These are phyloP conservation scores for Plasmodium adleri DNA, from an alignment of 169 alveolate genomes.

Conservation along the genomic window DNA sequence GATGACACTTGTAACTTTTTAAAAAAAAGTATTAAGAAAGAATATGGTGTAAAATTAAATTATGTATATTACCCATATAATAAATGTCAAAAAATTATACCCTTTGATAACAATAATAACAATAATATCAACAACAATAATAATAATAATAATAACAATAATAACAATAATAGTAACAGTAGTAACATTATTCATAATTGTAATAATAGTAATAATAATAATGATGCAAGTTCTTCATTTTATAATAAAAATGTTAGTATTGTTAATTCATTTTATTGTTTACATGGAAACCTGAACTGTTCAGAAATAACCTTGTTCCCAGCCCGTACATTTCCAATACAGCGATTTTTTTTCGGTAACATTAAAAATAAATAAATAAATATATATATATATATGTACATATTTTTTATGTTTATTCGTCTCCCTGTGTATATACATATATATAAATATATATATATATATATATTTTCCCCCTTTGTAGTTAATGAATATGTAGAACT, in stretches of 20 bases:
- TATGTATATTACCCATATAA: constrained; percentile 58
- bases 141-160: too few species aligned
- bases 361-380: not conserved
- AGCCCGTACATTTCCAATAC: constrained; percentile 56
- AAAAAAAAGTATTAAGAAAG: constrained; percentile 49
- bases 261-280: constrained; percentile 63
- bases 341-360: constrained; percentile 68
- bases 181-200: too few species aligned
- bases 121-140: too few species aligned
- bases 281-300: constrained; percentile 69
- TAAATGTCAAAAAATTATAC: constrained; percentile 66
- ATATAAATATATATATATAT: too few species aligned
- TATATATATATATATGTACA: too few species aligned
- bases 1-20: constrained; percentile 65
- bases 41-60: constrained; percentile 53
- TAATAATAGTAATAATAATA: too few species aligned
- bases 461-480: not conserved
- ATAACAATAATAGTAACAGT: too few species aligned
- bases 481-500: constrained; percentile 68
- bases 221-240: not conserved
- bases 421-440: too few species aligned
- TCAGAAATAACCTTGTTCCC: constrained; percentile 46
- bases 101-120: constrained; percentile 13
- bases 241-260: constrained; percentile 46
- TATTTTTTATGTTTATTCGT: too few species aligned